Evolutionary conservation across 352 stramenopile species (phyloP).

Genomic region (Sclerospora graminicola): DNA sequence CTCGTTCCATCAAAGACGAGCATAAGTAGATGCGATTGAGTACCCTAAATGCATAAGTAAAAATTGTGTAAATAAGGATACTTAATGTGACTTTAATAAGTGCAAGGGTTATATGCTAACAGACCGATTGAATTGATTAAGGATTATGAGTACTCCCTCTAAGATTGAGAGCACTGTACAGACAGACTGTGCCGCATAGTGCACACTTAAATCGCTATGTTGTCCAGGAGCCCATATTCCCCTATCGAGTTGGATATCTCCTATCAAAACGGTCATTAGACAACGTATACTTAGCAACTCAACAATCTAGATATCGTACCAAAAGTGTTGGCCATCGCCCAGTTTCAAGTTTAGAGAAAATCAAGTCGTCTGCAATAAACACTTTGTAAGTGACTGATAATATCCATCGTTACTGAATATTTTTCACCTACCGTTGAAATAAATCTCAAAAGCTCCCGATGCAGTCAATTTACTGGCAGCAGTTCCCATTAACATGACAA

Average conservation of each 20-base stretch:
- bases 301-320: conserved; percentile 17
- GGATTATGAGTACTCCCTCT: too few relatives aligned
- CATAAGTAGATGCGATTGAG: conserved; percentile 1
- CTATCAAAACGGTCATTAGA: not conserved
- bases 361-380: conserved; percentile 34
- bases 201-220: too few relatives aligned
- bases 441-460: conserved; percentile 73
- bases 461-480: conserved; percentile 53
- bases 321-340: conserved; percentile 58
- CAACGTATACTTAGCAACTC: too few relatives aligned
- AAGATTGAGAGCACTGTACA: too few relatives aligned
- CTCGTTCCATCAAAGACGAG: conserved; percentile 3
- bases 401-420: not conserved
- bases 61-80: too few relatives aligned
- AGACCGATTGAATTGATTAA: too few relatives aligned
- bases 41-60: conserved; percentile 4
- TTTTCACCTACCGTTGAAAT: conserved; percentile 51
- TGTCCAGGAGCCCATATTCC: conserved; percentile 16
- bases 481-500: conserved; percentile 55
- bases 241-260: conserved; percentile 17
- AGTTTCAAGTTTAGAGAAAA: conserved; percentile 67
- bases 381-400: not conserved
- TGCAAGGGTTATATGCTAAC: too few relatives aligned
- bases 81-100: too few relatives aligned
- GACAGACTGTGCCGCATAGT: too few relatives aligned